A percentile compares a stretch with the other conserved stretches of the same genome.
phyloP scores from a whole-genome alignment of 306 rosid genomes.

The Crataegus laevigata region DNA sequence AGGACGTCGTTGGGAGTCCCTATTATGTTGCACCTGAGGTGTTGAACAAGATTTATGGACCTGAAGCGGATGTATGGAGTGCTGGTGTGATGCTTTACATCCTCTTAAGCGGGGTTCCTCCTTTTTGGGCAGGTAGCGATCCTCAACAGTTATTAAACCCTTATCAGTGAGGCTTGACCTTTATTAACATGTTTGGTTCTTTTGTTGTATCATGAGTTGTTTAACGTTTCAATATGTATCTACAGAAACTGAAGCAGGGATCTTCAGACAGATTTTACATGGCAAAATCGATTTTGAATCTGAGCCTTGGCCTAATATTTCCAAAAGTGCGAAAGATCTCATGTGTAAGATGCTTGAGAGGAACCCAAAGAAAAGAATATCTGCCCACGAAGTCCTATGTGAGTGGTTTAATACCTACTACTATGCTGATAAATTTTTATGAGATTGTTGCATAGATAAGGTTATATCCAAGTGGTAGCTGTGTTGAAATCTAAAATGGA shows the following conservation, averaged over 20 bases:
- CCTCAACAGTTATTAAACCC: slow-evolving; percentile 5
- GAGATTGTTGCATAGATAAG: neutral
- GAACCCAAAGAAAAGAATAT: slow-evolving; percentile 60
- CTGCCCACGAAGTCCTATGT: slow-evolving; percentile 88
- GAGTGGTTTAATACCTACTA: slow-evolving; percentile 31
- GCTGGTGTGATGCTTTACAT: slow-evolving; percentile 92
- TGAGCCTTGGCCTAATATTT: slow-evolving; percentile 82
- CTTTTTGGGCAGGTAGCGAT: slow-evolving; percentile 84
- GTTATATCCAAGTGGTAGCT: neutral
- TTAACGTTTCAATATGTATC: slow-evolving; percentile 13
- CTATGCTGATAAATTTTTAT: neutral
- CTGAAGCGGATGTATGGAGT: slow-evolving; percentile 88
- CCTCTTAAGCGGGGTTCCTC: slow-evolving; percentile 84
- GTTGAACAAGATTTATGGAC: slow-evolving; percentile 70
- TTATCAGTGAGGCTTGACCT: neutral
- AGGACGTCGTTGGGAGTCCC: slow-evolving; percentile 82
- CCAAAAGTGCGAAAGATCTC: slow-evolving; percentile 75
- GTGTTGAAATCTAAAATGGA: slow-evolving; percentile 7
- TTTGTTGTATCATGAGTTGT: neutral
- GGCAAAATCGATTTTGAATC: slow-evolving; percentile 68
- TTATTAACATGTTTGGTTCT: neutral
- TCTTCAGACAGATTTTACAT: slow-evolving; percentile 67
- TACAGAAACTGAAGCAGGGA: slow-evolving; percentile 80
- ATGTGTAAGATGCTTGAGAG: slow-evolving; percentile 62
- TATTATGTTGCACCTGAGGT: slow-evolving; percentile 91